phyloP scores from a whole-genome alignment of 495 filamentous ascomycete species.

The Xylaria scruposa region DNA sequence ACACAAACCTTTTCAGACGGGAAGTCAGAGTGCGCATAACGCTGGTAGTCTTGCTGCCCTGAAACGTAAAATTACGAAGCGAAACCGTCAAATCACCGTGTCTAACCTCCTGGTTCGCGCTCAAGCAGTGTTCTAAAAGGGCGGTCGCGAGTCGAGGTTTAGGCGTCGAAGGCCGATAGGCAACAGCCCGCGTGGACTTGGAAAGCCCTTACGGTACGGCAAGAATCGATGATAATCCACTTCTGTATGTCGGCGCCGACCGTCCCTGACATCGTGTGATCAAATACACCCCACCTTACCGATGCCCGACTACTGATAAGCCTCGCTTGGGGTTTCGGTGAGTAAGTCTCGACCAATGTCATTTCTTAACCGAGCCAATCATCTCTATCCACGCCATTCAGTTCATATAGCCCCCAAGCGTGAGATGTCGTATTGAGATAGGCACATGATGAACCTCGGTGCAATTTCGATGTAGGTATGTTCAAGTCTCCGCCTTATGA shows the following conservation, averaged over 20 bases:
- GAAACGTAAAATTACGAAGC: neutral
- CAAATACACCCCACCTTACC: neutral
- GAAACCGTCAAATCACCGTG: slow-evolving; percentile 19
- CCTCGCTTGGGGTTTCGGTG: slow-evolving; percentile 11
- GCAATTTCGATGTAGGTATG: neutral
- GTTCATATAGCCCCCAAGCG: neutral
- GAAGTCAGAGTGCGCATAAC: neutral
- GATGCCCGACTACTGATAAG: slow-evolving; percentile 2
- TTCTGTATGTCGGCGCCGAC: slow-evolving; percentile 5
- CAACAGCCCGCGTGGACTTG: slow-evolving; percentile 16
- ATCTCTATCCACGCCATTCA: neutral
- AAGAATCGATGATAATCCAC: neutral
- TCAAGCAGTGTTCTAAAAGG: neutral
- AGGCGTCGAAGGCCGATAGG: slow-evolving; percentile 2
- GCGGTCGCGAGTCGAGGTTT: neutral
- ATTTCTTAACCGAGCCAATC: slow-evolving; percentile 10
- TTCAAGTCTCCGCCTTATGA: neutral
- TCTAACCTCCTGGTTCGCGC: slow-evolving; percentile 10
- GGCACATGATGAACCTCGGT: neutral
- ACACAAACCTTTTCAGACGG: neutral
- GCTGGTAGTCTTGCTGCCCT: neutral
- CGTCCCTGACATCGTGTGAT: neutral
- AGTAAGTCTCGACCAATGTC: slow-evolving; percentile 2
- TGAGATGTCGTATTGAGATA: neutral
- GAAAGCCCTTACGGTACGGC: neutral